These are phyloP conservation scores for Phyllosticta citriasiana DNA, from an alignment of 2,329 filamentous ascomycete genomes.

Conservation along the genomic window DNA sequence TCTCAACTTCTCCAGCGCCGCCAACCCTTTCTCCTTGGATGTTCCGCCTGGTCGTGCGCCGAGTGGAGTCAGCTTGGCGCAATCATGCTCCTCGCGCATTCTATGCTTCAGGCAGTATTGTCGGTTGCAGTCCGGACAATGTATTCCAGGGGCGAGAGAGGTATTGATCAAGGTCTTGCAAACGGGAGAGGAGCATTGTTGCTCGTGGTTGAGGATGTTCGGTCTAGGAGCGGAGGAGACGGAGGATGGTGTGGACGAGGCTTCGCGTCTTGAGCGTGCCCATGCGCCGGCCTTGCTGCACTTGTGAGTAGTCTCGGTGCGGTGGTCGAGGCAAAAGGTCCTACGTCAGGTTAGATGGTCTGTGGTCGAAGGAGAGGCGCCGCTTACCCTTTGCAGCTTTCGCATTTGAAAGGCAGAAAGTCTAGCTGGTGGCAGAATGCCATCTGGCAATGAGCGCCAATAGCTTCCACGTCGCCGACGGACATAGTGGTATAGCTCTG, in stretches of 20 bases:
- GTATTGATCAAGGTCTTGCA: slow-evolving; percentile 68
- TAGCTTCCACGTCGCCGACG: slow-evolving; percentile 67
- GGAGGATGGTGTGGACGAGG: slow-evolving; percentile 20
- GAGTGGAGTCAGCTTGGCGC: slow-evolving; percentile 58
- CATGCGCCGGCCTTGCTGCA: slow-evolving; percentile 52
- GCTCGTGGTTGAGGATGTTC: slow-evolving; percentile 50
- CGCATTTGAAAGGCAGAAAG: slow-evolving; percentile 90
- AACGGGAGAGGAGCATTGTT: slow-evolving; percentile 54
- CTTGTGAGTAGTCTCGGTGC: slow-evolving; percentile 71
- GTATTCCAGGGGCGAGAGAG: slow-evolving; percentile 55
- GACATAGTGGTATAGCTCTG: slow-evolving; percentile 62
- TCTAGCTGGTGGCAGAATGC: slow-evolving; percentile 89
- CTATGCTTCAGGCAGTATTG: slow-evolving; percentile 72
- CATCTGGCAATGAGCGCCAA: slow-evolving; percentile 86
- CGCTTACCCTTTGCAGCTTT: slow-evolving; percentile 60
- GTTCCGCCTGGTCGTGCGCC: slow-evolving; percentile 41
- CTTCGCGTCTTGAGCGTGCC: slow-evolving; percentile 40
- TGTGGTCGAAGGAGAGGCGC: not conserved
- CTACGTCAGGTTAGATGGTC: slow-evolving; percentile 24
- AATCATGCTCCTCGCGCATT: slow-evolving; percentile 72
- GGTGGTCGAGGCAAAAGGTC: slow-evolving; percentile 90
- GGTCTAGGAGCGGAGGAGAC: slow-evolving; percentile 33
- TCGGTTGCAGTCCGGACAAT: slow-evolving; percentile 61
- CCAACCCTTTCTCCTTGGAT: slow-evolving; percentile 54
- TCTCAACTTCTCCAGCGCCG: slow-evolving; percentile 66